A percentile compares a stretch with the other conserved stretches of the same genome.
These are phyloP conservation scores for Hymenochaete sp. DNA, from an alignment of 1,284 basidiomycete genomes.

Conservation along the genomic window DNA sequence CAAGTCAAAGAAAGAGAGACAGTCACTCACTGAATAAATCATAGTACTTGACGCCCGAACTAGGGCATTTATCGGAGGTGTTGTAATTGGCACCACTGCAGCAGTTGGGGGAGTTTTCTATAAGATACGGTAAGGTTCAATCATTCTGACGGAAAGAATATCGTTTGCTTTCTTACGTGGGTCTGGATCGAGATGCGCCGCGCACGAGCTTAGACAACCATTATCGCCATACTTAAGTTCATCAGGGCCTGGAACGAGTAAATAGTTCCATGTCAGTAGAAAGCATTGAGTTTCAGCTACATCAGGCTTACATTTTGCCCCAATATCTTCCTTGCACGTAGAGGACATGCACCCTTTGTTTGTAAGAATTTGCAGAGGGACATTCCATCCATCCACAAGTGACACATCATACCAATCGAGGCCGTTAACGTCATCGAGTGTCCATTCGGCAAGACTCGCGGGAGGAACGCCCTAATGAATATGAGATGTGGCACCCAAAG, in stretches of 20 bases:
- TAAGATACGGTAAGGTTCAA: background rate
- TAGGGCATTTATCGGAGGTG: slow-evolving; percentile 42
- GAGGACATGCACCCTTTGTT: slow-evolving; percentile 40
- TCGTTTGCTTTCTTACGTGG: slow-evolving; percentile 25
- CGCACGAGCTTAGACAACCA: slow-evolving; percentile 52
- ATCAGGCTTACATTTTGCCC: slow-evolving; percentile 31
- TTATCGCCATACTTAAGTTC: slow-evolving; percentile 38
- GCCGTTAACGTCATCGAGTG: slow-evolving; percentile 31
- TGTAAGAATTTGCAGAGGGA: slow-evolving; percentile 47
- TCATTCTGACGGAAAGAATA: background rate
- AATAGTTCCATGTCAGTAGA: background rate
- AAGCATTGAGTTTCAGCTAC: background rate
- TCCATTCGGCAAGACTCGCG: slow-evolving; percentile 51
- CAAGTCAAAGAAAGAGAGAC: background rate
- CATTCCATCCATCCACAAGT: slow-evolving; percentile 51
- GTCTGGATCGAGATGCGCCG: slow-evolving; percentile 41
- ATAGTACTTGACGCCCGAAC: slow-evolving; percentile 43
- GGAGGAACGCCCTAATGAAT: slow-evolving; percentile 44
- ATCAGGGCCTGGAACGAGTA: slow-evolving; percentile 42
- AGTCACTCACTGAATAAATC: slow-evolving; percentile 39
- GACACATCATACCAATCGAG: slow-evolving; percentile 44
- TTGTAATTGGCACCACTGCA: slow-evolving; percentile 43
- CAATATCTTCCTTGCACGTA: slow-evolving; percentile 46
- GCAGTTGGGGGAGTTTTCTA: slow-evolving; percentile 37
- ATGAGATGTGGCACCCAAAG: background rate